phyloP scores from a whole-genome alignment of 371 early-diverging fungal genomes.

The Rhizopus delemar region DNA sequence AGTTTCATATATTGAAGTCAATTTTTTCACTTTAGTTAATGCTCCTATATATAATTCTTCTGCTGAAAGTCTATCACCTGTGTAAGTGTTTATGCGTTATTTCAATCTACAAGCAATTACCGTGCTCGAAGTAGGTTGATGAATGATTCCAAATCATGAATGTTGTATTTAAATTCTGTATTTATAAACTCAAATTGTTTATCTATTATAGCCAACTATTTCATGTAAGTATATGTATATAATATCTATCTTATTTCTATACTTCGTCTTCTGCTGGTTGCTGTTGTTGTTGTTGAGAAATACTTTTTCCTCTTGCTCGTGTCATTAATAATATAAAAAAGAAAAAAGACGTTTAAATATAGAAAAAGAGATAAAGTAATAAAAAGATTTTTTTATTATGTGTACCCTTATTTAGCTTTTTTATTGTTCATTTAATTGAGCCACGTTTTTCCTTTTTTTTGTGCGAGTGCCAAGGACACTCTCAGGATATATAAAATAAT shows the following conservation, averaged over 20 bases:
- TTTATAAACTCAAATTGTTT: conserved; percentile 43
- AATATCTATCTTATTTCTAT: background rate
- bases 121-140: conserved; percentile 37
- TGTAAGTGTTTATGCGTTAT: background rate
- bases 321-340: conserved; percentile 2
- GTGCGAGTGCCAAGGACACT: too few relatives aligned
- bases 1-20: conserved; percentile 21
- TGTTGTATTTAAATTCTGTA: conserved; percentile 42
- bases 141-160: conserved; percentile 42
- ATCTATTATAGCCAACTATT: conserved; percentile 27
- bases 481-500: too few relatives aligned
- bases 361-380: background rate
- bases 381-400: background rate
- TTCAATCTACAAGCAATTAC: conserved; percentile 20
- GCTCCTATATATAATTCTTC: conserved; percentile 43
- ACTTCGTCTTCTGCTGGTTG: conserved; percentile 15
- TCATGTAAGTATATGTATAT: background rate
- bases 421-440: too few relatives aligned
- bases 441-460: too few relatives aligned
- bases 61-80: conserved; percentile 25
- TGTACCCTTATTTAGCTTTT: background rate
- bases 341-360: background rate
- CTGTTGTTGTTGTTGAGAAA: conserved; percentile 4
- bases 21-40: conserved; percentile 32
- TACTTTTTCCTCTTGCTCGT: conserved; percentile 13